Conservation (phyloP, 495 filamentous ascomycete genomes). For the Hamigera avellanea region DNA sequence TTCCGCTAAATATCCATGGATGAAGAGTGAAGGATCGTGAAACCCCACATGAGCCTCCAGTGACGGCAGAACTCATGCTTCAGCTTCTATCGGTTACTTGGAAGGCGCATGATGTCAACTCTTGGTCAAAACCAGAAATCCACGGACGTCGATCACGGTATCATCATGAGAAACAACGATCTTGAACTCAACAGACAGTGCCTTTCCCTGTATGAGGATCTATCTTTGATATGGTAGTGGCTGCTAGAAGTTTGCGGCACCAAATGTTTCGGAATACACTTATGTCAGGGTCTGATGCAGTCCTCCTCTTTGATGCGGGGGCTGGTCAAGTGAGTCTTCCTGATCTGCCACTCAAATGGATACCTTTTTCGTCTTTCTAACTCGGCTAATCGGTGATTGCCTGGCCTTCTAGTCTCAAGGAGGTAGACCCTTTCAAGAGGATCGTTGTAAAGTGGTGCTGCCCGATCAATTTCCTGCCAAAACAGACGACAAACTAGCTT, state of each 20-base stretch:
- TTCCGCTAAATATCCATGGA: too few species aligned
- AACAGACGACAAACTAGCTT: slow-evolving; percentile 20
- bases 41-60: too few species aligned
- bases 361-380: neutral
- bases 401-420: slow-evolving; percentile 17
- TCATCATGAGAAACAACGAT: too few species aligned
- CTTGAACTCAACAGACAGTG: too few species aligned
- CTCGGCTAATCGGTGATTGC: neutral
- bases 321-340: slow-evolving; percentile 15
- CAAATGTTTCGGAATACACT: slow-evolving; percentile 13
- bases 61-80: too few species aligned
- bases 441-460: slow-evolving; percentile 17
- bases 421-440: slow-evolving; percentile 20
- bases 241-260: slow-evolving; percentile 9
- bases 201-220: too few species aligned
- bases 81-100: too few species aligned
- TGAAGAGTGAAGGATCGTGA: too few species aligned
- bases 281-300: slow-evolving; percentile 15
- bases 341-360: neutral
- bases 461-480: slow-evolving; percentile 21
- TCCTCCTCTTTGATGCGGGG: slow-evolving; percentile 23
- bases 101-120: too few species aligned
- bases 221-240: too few species aligned
- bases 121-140: too few species aligned
- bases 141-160: too few species aligned